Conservation (phyloP, 176 grass and related monocot genomes). For the Elymus sibiricus region DNA sequence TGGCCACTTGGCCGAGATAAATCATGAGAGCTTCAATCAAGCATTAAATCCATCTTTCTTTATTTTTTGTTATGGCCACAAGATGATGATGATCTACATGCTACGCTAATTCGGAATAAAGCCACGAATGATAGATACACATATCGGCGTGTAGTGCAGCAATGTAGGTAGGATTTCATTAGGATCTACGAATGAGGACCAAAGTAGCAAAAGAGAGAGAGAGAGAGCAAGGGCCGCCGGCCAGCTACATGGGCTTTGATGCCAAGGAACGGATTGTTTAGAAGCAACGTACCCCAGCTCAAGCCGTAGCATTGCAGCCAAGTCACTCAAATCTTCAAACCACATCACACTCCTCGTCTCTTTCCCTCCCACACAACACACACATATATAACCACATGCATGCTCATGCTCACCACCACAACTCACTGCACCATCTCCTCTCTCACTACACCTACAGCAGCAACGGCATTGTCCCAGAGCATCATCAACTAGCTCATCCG, state of each 20-base stretch:
- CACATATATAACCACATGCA: constrained; percentile 31
- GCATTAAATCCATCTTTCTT: not conserved
- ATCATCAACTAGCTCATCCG: not conserved
- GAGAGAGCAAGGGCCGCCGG: not conserved
- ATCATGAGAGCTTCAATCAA: not conserved
- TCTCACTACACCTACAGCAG: constrained; percentile 27
- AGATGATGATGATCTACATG: not conserved
- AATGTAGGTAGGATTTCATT: constrained; percentile 2
- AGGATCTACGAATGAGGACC: not conserved
- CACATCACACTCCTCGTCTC: constrained; percentile 10
- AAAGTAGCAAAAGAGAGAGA: not conserved
- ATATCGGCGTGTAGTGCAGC: not conserved
- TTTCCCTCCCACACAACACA: constrained; percentile 2
- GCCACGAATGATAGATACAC: not conserved
- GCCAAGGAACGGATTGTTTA: constrained; percentile 61
- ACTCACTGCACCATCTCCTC: constrained; percentile 18
- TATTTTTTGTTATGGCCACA: not conserved
- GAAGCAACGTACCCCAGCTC: constrained; percentile 46
- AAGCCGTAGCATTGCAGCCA: constrained; percentile 76
- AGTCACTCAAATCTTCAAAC: constrained; percentile 52
- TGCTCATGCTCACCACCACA: constrained; percentile 32
- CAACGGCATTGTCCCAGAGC: not conserved
- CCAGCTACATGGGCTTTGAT: constrained; percentile 28
- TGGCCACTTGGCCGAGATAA: not conserved
- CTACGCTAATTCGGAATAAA: not conserved